Evolutionary conservation across 2,329 filamentous ascomycete genomes (phyloP).

Genomic region (Penicillium sp.): DNA sequence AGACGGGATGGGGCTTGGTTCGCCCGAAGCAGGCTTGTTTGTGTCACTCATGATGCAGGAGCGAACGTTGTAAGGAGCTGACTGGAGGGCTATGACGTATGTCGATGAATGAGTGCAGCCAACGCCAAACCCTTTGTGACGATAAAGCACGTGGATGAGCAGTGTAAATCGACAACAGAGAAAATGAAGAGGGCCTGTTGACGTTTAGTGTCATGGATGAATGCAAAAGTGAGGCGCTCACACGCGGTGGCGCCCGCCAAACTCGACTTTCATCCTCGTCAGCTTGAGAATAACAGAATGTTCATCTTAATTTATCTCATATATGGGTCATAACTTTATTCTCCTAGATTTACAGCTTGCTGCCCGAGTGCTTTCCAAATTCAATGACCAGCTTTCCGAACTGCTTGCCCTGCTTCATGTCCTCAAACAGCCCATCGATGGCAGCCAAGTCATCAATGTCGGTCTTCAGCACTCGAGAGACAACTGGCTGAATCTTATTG

Average conservation of each 20-base stretch:
- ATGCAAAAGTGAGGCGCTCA: neutral
- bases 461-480: constrained; percentile 68
- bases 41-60: neutral
- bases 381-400: constrained; percentile 92
- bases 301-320: neutral
- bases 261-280: neutral
- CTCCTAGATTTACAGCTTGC: constrained; percentile 39
- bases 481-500: constrained; percentile 72
- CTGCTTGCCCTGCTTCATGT: constrained; percentile 82
- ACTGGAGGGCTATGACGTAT: neutral
- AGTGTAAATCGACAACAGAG: neutral
- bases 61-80: neutral
- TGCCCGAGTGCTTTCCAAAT: constrained; percentile 50
- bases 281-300: neutral
- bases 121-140: neutral
- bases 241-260: neutral
- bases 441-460: constrained; percentile 74
- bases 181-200: neutral
- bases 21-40: neutral
- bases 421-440: constrained; percentile 81
- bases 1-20: neutral
- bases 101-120: neutral
- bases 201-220: too few relatives aligned
- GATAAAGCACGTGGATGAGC: neutral
- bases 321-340: neutral